Base-by-base conservation (phyloP, 495 filamentous ascomycete species). In the Aspergillus leporis region DNA sequence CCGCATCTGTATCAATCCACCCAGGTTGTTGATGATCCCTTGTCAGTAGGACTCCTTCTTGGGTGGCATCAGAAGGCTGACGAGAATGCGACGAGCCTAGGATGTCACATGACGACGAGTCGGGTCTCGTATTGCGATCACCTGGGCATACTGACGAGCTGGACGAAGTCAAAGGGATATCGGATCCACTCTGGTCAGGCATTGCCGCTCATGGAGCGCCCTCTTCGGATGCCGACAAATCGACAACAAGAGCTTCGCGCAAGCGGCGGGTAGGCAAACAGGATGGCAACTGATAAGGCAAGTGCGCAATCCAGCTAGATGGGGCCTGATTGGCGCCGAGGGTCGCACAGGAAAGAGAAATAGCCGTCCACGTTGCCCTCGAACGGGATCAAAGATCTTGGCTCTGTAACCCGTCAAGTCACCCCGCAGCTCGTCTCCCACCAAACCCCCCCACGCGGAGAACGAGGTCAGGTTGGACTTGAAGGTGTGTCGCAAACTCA, bases 351-450 rank as follows among this genome's bases (percentile, higher is more conserved):
- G 34, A 40, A 30, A 41, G 16, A 25, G 31, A 43, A 56, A 53
- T 25, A 36, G 22, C 14, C 30, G 53, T 67, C 56, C 65, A 67
- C 65, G 61, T 64, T 67, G 55, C 49, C 28, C 57, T 61, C 54
- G 55, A 59, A 61, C 56, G 56, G 55, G 59, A 63, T 61, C 61
- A 59, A 19, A 58, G 58, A 61, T 67, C 59, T 60, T 67, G 61
- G 61, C 55, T 57, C 60, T 63, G 64, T 58, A 63, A n/a, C 52
- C 53, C 40, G 57, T 60, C 48, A n/a, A 52, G 55, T 54, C 58
- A 61, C 62, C 62, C 62, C 62, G 59, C 62, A 65, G 53, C 55
- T 53, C 45, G 53, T 53, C 51, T 56, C 51, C 52, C 62, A 56
- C 58, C 56, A 66, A 46, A 52, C 56, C 56, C 57, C 63, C 47